Conservation (phyloP, 768 basidiomycete species). For the Lactarius evosmus region DNA sequence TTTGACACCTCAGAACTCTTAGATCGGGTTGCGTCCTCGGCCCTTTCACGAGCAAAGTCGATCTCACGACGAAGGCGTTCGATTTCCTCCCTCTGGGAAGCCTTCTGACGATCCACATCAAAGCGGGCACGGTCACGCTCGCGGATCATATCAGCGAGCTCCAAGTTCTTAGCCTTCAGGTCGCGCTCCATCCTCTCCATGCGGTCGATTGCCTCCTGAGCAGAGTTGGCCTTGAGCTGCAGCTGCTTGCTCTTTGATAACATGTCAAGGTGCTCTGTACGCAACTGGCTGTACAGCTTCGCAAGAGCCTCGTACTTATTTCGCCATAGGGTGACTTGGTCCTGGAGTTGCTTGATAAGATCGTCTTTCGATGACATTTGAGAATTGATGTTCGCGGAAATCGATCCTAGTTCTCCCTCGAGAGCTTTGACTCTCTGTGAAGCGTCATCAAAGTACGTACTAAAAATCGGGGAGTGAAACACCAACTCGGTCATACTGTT, state of each 20-base stretch:
- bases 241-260: conserved; percentile 95
- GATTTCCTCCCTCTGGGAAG: conserved; percentile 91
- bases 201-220: conserved; percentile 94
- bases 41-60: conserved; percentile 95
- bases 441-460: neutral
- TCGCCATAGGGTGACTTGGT: conserved; percentile 95
- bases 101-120: conserved; percentile 90
- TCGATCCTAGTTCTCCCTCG: conserved; percentile 80
- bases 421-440: conserved; percentile 89
- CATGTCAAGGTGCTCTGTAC: conserved; percentile 96
- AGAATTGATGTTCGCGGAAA: conserved; percentile 71
- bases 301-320: conserved; percentile 99
- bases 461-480: conserved; percentile 1
- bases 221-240: conserved; percentile 97
- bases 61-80: conserved; percentile 91
- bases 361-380: conserved; percentile 94
- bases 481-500: conserved; percentile 93
- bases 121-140: conserved; percentile 95
- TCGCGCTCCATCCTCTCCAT: conserved; percentile 99
- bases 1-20: conserved; percentile 91
- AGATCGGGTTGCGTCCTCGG: conserved; percentile 85
- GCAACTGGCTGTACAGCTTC: conserved; percentile 96
- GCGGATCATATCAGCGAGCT: conserved; percentile 97
- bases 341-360: conserved; percentile 90
- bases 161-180: conserved; percentile 96